phyloP scores from a whole-genome alignment of 169 alveolate species.

The Cryptosporidium sp. region DNA sequence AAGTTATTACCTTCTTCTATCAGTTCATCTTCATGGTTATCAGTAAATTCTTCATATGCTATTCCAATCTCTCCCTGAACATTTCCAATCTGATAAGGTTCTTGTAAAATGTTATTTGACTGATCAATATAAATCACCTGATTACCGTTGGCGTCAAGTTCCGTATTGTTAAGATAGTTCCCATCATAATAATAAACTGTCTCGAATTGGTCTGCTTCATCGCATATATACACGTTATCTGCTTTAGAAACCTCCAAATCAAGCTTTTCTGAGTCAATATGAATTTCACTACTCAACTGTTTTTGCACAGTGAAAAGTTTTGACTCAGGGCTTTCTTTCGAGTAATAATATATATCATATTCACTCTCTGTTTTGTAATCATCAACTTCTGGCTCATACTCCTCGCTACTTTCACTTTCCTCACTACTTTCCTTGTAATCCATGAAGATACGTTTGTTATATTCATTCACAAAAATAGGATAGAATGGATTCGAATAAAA shows the following conservation, averaged over 20 bases:
- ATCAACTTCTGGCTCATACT: slow-evolving; percentile 22
- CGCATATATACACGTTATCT: slow-evolving; percentile 30
- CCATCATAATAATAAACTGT: slow-evolving; percentile 44
- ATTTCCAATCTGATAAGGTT: background rate
- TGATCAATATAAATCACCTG: slow-evolving; percentile 10
- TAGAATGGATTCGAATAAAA: slow-evolving; percentile 74
- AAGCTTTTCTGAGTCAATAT: slow-evolving; percentile 6
- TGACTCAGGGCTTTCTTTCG: slow-evolving; percentile 10
- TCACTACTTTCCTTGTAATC: slow-evolving; percentile 24
- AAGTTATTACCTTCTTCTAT: background rate
- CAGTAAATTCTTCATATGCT: background rate
- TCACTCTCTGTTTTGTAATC: slow-evolving; percentile 22
- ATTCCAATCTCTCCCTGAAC: background rate
- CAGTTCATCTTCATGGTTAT: background rate
- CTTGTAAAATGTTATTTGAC: background rate
- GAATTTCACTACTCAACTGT: slow-evolving; percentile 5
- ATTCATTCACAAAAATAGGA: slow-evolving; percentile 56
- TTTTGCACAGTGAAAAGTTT: background rate
- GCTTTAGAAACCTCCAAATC: slow-evolving; percentile 20
- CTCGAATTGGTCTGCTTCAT: slow-evolving; percentile 43
- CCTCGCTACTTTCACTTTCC: slow-evolving; percentile 18
- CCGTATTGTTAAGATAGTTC: background rate
- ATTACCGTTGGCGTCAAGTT: background rate
- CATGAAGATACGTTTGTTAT: slow-evolving; percentile 20
- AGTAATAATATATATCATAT: slow-evolving; percentile 19